These are phyloP conservation scores for Symbiodinium pilosum DNA, from an alignment of 73 alveolate species.

Conservation along the genomic window DNA sequence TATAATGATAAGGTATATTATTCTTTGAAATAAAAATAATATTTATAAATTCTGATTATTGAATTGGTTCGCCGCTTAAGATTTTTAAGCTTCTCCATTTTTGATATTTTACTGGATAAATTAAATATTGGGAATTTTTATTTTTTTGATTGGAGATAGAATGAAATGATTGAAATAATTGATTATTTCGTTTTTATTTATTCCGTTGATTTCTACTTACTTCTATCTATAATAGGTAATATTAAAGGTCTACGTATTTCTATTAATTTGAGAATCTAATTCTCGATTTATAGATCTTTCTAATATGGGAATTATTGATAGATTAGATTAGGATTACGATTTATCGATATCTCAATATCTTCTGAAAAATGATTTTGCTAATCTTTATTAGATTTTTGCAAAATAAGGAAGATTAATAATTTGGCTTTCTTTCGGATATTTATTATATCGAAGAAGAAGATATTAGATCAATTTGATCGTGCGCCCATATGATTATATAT, in stretches of 20 bases:
- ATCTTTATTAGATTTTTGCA: too few relatives aligned
- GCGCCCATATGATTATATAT: not conserved
- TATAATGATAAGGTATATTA: not conserved
- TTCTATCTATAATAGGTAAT: not conserved
- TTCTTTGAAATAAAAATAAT: too few relatives aligned
- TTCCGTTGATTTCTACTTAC: too few relatives aligned
- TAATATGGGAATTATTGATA: too few relatives aligned
- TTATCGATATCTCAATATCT: too few relatives aligned
- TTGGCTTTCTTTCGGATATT: too few relatives aligned
- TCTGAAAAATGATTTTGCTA: not conserved
- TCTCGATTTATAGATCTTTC: not conserved
- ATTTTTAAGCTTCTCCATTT: not conserved
- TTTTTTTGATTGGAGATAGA: not conserved
- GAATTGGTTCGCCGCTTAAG: not conserved
- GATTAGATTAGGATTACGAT: too few relatives aligned
- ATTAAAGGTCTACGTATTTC: too few relatives aligned
- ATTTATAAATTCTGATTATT: not conserved
- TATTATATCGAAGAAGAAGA: too few relatives aligned
- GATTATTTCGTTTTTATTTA: not conserved
- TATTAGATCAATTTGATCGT: not conserved
- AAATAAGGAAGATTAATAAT: too few relatives aligned
- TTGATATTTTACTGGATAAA: not conserved
- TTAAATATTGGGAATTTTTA: too few relatives aligned
- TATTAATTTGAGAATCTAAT: not conserved
- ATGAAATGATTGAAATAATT: too few relatives aligned